Conservation (phyloP, 441 rosid species). For the Aleurites moluccanus region DNA sequence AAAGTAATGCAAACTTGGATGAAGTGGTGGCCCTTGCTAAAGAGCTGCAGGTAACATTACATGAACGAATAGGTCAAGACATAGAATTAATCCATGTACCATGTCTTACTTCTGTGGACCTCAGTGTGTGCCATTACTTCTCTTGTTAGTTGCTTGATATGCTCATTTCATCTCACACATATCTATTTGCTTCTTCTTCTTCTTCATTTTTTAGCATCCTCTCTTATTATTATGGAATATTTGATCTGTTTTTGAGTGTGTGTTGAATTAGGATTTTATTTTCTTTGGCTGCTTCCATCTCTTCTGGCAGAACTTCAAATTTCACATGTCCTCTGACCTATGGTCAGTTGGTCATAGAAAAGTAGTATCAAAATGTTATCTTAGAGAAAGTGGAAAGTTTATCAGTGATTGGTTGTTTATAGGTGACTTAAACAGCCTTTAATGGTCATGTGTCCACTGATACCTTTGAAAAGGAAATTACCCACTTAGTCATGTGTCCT, state of each 20-base stretch:
- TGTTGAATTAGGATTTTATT: not conserved
- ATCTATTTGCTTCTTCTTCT: not conserved
- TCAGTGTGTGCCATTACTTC: not conserved
- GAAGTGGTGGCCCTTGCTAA: slow-evolving; percentile 91
- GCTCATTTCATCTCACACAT: not conserved
- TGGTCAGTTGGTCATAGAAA: too few relatives aligned
- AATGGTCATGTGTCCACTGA: not conserved
- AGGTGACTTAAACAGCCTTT: not conserved
- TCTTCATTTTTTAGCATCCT: not conserved
- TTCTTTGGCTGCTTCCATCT: not conserved
- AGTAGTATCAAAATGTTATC: too few relatives aligned
- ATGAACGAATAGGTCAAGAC: not conserved
- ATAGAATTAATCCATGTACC: not conserved
- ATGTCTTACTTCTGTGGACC: not conserved
- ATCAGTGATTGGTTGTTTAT: not conserved
- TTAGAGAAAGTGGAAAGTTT: not conserved
- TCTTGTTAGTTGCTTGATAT: not conserved
- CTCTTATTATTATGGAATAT: not conserved
- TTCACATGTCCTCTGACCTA: not conserved
- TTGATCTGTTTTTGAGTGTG: not conserved
- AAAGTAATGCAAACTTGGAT: slow-evolving; percentile 84
- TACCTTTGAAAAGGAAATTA: not conserved
- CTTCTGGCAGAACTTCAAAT: not conserved
- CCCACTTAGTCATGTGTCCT: not conserved
- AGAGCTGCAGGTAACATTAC: slow-evolving; percentile 67